Percentiles rank a stretch among this genome's conserved stretches.
These are phyloP conservation scores for Microthlaspi erraticum DNA, from an alignment of 345 rosid species.

Conservation along the genomic window DNA sequence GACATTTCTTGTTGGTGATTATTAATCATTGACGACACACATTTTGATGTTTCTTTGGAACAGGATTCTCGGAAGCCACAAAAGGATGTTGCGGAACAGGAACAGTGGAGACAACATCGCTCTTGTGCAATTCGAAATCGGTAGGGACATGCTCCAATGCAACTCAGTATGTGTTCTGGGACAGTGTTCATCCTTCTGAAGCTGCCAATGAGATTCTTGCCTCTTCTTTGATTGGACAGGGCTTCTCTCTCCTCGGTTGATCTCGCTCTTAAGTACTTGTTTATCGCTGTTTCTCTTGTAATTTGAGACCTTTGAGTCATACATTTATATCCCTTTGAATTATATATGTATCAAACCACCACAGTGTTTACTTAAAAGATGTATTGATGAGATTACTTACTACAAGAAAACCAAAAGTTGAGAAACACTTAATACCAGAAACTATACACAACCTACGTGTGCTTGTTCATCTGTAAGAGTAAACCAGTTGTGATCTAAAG, in stretches of 20 bases:
- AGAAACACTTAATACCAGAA: conserved; percentile 16
- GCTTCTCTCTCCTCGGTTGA: conserved; percentile 61
- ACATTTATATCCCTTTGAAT: conserved; percentile 25
- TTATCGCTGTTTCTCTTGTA: conserved; percentile 12
- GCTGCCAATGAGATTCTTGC: conserved; percentile 91
- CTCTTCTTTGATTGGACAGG: conserved; percentile 61
- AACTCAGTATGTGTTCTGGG: conserved; percentile 86
- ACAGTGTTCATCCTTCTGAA: conserved; percentile 91
- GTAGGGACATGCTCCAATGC: conserved; percentile 87
- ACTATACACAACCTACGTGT: conserved; percentile 25
- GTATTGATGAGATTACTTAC: conserved; percentile 27
- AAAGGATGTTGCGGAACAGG: conserved; percentile 97
- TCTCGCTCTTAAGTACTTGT: background rate
- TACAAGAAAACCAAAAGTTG: conserved; percentile 26
- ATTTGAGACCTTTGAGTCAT: conserved; percentile 10
- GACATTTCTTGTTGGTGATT: background rate
- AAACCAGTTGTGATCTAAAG: conserved; percentile 7
- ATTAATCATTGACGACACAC: conserved; percentile 18
- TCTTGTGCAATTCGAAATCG: conserved; percentile 78
- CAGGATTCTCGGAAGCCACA: conserved; percentile 82
- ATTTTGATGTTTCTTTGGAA: background rate
- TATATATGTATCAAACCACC: conserved; percentile 29
- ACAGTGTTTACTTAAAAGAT: conserved; percentile 21
- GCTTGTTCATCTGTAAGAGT: conserved; percentile 7
- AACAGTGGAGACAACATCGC: conserved; percentile 66